phyloP scores from a whole-genome alignment of 2,329 filamentous ascomycete species.

The Rutstroemia sp. region DNA sequence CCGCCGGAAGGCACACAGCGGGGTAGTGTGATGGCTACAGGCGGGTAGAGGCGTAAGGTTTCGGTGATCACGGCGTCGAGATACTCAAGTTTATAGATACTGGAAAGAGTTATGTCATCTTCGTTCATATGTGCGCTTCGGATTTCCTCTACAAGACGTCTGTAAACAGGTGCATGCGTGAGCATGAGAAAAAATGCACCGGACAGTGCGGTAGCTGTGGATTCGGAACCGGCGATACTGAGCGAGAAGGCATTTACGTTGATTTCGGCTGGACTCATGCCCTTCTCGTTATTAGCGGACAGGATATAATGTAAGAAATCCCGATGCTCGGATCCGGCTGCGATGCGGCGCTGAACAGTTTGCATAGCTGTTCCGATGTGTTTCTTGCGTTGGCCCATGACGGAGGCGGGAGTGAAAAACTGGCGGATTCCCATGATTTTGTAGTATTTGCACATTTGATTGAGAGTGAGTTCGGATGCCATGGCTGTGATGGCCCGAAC shows the following conservation, averaged over 20 bases:
- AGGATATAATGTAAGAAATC: slow-evolving; percentile 3
- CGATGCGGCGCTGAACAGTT: background rate
- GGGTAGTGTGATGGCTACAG: slow-evolving; percentile 12
- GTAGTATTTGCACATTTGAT: background rate
- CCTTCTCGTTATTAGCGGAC: slow-evolving; percentile 17
- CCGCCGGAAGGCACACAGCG: slow-evolving; percentile 17
- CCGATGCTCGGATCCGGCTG: background rate
- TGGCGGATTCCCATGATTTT: background rate
- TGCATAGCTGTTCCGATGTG: background rate
- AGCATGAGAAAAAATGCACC: slow-evolving; percentile 20
- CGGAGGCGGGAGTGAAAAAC: background rate
- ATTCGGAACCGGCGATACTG: slow-evolving; percentile 17
- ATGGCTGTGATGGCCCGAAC: background rate
- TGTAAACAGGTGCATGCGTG: slow-evolving; percentile 26
- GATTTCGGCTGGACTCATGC: slow-evolving; percentile 14
- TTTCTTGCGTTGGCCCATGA: background rate
- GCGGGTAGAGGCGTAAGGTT: slow-evolving; percentile 35
- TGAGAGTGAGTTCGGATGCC: background rate
- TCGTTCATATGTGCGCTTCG: slow-evolving; percentile 31
- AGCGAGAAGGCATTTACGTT: slow-evolving; percentile 7
- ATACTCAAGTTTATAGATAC: slow-evolving; percentile 30
- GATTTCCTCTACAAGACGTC: slow-evolving; percentile 33
- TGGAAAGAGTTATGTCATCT: slow-evolving; percentile 33
- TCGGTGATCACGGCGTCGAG: slow-evolving; percentile 37
- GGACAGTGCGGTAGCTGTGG: slow-evolving; percentile 15